Base-by-base conservation (phyloP, 2,329 filamentous ascomycete genomes). In the Diaporthe caulivora region DNA sequence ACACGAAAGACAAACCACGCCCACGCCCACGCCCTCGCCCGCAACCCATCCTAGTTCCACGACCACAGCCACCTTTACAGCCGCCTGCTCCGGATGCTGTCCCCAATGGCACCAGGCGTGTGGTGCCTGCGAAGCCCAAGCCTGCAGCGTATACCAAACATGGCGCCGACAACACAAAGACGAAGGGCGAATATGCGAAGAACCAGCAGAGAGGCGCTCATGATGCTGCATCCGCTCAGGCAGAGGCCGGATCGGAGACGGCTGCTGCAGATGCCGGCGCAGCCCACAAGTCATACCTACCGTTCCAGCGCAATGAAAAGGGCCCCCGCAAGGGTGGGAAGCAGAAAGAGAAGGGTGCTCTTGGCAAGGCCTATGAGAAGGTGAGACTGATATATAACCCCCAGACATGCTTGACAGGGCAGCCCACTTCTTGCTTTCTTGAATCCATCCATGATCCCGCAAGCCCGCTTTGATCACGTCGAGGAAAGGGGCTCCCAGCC, bases 351-450 rank as follows among this genome's bases (percentile, higher is more conserved):
- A 58, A 71, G 54, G 60, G 37, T 54, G 54, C 44, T 29, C 40
- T 49, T 49, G 53, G 51, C 42, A 67, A 53, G 58, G 31, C 31
- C 54, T 53, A 34, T 9, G 44, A 62, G 34, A 74, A 72, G 72
- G 69, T 74, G 70, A 74, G 72, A 69, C 62, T 55, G 49, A 65
- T 65, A 37, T 44, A 31, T n/a, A 17, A 8, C 17, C 40, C 37
- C n/a, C 54, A 70, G 54, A 40, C 40, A 57, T 34, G 24, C 29
- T 29, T 49, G 31, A 42, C 62, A 67, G 15, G 49, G 68, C 69
- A 62, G 31, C 44, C 44, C 55, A 71, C 47, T 42, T 53, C 31
- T 37, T 62, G 54, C 40, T 26, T 74, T 31, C 72, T 72, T 42
- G 42, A 65, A 58, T 74, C 49, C 62, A 53, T 53, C 15, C 31